phyloP scores from a whole-genome alignment of 495 filamentous ascomycete species.

The Annulohypoxylon stygium region DNA sequence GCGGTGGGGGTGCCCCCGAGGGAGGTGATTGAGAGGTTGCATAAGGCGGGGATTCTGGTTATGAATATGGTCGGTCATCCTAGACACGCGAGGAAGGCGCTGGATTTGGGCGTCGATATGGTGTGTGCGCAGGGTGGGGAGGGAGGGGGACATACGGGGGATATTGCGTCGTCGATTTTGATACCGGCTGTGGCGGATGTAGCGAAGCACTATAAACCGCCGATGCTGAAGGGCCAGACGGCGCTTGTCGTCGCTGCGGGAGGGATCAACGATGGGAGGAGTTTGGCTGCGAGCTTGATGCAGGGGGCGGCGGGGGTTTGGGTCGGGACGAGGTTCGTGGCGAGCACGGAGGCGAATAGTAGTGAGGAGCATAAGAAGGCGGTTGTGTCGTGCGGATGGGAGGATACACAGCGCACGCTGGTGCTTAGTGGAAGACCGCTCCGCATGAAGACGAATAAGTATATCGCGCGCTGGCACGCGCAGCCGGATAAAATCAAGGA shows the following conservation, averaged over 20 bases:
- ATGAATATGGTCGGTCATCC: constrained; percentile 98
- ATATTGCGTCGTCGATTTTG: constrained; percentile 78
- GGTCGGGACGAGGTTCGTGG: constrained; percentile 90
- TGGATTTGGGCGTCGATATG: constrained; percentile 84
- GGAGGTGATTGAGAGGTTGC: constrained; percentile 75
- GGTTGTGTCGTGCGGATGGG: constrained; percentile 80
- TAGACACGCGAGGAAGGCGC: constrained; percentile 86
- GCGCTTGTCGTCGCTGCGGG: constrained; percentile 81
- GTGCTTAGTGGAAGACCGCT: constrained; percentile 83
- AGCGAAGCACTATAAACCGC: constrained; percentile 70
- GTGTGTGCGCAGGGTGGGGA: constrained; percentile 87
- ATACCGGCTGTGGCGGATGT: constrained; percentile 84
- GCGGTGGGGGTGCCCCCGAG: constrained; percentile 86
- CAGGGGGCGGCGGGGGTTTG: constrained; percentile 81
- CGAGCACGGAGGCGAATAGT: constrained; percentile 79
- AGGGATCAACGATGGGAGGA: constrained; percentile 77
- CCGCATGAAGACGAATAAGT: constrained; percentile 84
- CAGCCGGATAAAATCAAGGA: constrained; percentile 77
- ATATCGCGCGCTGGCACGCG: constrained; percentile 81
- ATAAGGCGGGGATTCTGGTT: constrained; percentile 79
- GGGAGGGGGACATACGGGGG: constrained; percentile 83
- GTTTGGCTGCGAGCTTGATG: constrained; percentile 77
- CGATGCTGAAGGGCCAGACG: constrained; percentile 60
- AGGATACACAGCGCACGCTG: constrained; percentile 81
- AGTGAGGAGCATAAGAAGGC: constrained; percentile 82